Percentiles rank a stretch among this genome's conserved stretches.
These are phyloP conservation scores for Auriscalpium vulgare DNA, from an alignment of 768 basidiomycete genomes.

Conservation along the genomic window DNA sequence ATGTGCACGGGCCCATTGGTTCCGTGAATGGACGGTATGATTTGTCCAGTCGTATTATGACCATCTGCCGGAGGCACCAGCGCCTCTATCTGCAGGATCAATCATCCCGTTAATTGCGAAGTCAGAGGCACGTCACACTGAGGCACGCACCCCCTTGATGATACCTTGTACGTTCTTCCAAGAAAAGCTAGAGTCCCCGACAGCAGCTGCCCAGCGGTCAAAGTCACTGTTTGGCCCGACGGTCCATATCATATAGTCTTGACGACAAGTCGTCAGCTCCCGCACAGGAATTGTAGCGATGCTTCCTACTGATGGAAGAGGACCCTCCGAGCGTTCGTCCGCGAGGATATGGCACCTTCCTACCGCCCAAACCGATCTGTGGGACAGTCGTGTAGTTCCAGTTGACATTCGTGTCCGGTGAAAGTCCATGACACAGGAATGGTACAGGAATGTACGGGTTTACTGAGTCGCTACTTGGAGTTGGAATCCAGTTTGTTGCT, in stretches of 20 bases:
- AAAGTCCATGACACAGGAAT: neutral
- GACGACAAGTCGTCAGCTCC: neutral
- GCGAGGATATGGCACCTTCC: conserved; percentile 12
- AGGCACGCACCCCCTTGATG: conserved; percentile 2
- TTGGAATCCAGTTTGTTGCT: neutral
- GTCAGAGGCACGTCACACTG: neutral
- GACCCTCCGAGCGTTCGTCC: conserved; percentile 14
- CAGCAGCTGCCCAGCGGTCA: conserved; percentile 12
- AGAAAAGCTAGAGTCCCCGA: conserved; percentile 14
- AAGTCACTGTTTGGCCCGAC: conserved; percentile 14
- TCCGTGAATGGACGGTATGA: conserved; percentile 19
- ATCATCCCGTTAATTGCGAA: neutral
- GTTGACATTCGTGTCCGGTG: conserved; percentile 3
- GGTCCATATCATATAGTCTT: conserved; percentile 9
- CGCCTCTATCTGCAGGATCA: neutral
- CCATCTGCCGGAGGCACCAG: conserved; percentile 1
- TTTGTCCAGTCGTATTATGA: conserved; percentile 17
- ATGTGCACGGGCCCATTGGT: conserved; percentile 14
- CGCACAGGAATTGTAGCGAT: neutral
- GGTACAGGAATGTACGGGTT: neutral
- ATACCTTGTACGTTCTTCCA: conserved; percentile 10
- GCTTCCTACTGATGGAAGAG: conserved; percentile 12
- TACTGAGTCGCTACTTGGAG: neutral
- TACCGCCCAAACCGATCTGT: conserved; percentile 6
- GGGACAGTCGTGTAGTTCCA: conserved; percentile 18